These are phyloP conservation scores for Citrus sp. DNA, from an alignment of 345 rosid genomes.

Conservation along the genomic window DNA sequence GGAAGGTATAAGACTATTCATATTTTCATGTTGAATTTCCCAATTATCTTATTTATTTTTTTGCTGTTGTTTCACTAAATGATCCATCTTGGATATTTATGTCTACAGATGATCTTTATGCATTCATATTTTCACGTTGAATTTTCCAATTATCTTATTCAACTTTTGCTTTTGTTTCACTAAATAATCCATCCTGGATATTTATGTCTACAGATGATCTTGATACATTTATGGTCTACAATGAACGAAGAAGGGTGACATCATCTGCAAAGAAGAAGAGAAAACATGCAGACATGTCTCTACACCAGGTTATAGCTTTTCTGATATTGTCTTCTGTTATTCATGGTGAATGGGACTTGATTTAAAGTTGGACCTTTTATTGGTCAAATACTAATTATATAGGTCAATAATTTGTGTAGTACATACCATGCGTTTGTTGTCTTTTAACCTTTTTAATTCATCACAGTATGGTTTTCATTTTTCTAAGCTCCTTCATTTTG, in stretches of 20 bases:
- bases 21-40: conserved; percentile 3
- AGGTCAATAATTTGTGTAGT: neutral
- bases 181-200: conserved; percentile 5
- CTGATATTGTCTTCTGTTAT: neutral
- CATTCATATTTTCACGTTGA: conserved; percentile 39
- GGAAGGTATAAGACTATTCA: conserved; percentile 51
- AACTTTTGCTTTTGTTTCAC: conserved; percentile 3
- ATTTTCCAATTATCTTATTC: conserved; percentile 2
- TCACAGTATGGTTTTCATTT: neutral
- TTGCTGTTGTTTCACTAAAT: conserved; percentile 1
- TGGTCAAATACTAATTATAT: neutral
- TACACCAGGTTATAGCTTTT: conserved; percentile 76
- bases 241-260: conserved; percentile 83
- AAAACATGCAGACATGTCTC: conserved; percentile 49
- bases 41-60: conserved; percentile 4
- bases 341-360: neutral
- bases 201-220: conserved; percentile 47
- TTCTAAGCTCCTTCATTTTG: neutral
- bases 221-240: conserved; percentile 82
- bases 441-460: neutral
- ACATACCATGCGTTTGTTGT: neutral
- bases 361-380: neutral
- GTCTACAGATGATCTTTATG: conserved; percentile 61
- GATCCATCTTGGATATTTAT: conserved; percentile 11
- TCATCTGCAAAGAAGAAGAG: conserved; percentile 94